Evolutionary conservation across 352 stramenopile genomes (phyloP).

Genomic region (Phytophthora tubulina): DNA sequence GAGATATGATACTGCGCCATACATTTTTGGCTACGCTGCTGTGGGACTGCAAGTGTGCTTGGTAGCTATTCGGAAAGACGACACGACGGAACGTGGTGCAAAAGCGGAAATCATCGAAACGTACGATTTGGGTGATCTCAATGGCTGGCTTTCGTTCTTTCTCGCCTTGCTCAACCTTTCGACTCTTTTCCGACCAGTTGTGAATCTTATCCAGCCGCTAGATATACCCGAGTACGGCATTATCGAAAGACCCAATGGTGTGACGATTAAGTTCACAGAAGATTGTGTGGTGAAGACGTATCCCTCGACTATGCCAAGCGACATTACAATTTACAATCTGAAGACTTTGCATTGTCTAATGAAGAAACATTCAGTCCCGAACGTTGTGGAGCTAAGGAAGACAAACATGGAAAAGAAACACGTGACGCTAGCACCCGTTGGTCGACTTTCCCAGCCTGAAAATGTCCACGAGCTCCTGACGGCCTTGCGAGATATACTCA

Average conservation of each 20-base stretch:
- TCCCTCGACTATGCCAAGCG: conserved; percentile 12
- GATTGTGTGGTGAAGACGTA: conserved; percentile 28
- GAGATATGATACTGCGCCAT: conserved; percentile 36
- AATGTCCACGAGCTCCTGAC: too few species aligned
- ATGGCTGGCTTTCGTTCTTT: conserved; percentile 35
- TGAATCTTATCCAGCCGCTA: conserved; percentile 13
- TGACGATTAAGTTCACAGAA: conserved; percentile 21
- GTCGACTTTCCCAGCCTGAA: too few species aligned
- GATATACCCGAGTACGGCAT: conserved; percentile 9
- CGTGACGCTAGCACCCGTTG: too few species aligned
- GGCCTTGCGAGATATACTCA: too few species aligned
- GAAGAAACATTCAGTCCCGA: conserved; percentile 1
- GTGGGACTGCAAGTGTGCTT: conserved; percentile 30
- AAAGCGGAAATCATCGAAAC: conserved; percentile 35
- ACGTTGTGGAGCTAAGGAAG: too few species aligned
- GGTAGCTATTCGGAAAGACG: conserved; percentile 35
- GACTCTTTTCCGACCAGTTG: conserved; percentile 34
- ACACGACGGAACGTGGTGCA: conserved; percentile 21
- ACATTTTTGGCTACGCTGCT: conserved; percentile 39
- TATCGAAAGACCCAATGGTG: conserved; percentile 18
- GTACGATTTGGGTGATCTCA: conserved; percentile 34
- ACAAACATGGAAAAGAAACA: too few species aligned
- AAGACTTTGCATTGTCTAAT: conserved; percentile 17
- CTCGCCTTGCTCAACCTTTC: conserved; percentile 42
- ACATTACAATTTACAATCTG: conserved; percentile 19